These are phyloP conservation scores for Botryotinia convoluta DNA, from an alignment of 2,329 filamentous ascomycete genomes.

Conservation along the genomic window DNA sequence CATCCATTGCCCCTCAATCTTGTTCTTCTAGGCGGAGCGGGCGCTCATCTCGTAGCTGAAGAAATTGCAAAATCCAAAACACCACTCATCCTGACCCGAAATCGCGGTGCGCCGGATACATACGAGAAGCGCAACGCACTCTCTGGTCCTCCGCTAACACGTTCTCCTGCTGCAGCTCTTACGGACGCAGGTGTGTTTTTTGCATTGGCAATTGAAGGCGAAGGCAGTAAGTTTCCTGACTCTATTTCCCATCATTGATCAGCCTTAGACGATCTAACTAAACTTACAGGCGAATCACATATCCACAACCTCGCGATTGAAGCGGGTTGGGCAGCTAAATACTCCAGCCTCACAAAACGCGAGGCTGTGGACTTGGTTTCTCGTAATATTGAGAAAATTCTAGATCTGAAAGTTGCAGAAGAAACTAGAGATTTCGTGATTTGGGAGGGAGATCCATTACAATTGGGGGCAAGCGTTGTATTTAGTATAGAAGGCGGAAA, in stretches of 20 bases:
- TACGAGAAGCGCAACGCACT: slow-evolving; percentile 43
- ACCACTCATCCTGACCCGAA: slow-evolving; percentile 45
- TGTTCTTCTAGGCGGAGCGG: slow-evolving; percentile 43
- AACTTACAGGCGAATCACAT: slow-evolving; percentile 38
- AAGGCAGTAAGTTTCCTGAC: slow-evolving; percentile 20
- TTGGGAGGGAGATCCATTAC: slow-evolving; percentile 45
- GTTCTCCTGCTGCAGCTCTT: slow-evolving; percentile 42
- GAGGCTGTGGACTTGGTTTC: slow-evolving; percentile 42
- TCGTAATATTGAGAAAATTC: slow-evolving; percentile 44
- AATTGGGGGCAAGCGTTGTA: slow-evolving; percentile 43
- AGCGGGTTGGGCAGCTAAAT: slow-evolving; percentile 44
- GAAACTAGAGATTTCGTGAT: slow-evolving; percentile 43
- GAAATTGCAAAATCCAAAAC: slow-evolving; percentile 43
- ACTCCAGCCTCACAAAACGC: slow-evolving; percentile 39
- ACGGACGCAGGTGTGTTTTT: slow-evolving; percentile 43
- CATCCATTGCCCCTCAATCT: slow-evolving; percentile 37
- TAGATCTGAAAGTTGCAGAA: slow-evolving; percentile 38
- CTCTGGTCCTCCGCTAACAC: slow-evolving; percentile 44
- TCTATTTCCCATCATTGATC: background rate
- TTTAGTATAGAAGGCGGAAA: slow-evolving; percentile 38
- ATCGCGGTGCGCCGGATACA: slow-evolving; percentile 38
- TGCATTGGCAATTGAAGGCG: slow-evolving; percentile 38
- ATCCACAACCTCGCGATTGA: slow-evolving; percentile 43
- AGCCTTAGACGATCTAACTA: background rate
- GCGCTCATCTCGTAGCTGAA: slow-evolving; percentile 42